Evolutionary conservation across 371 early-diverging fungal genomes (phyloP).

Genomic region (Mucor racemosus): DNA sequence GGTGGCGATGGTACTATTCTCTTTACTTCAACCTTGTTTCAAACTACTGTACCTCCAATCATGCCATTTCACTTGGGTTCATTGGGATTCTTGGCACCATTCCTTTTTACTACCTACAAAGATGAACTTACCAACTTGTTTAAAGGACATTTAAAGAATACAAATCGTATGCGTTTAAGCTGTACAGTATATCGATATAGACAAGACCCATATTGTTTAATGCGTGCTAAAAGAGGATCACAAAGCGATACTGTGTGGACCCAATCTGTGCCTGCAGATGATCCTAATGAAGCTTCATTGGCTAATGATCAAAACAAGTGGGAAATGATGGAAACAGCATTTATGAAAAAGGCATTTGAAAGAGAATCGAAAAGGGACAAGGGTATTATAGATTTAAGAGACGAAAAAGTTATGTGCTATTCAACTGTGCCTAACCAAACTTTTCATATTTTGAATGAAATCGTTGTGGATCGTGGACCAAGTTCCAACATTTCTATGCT

Average conservation of each 20-base stretch:
- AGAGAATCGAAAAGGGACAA: constrained; percentile 6
- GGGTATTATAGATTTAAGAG: neutral
- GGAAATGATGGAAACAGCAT: constrained; percentile 38
- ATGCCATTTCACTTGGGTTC: constrained; percentile 90
- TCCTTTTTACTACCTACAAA: constrained; percentile 64
- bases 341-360: constrained; percentile 34
- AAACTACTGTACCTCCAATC: constrained; percentile 84
- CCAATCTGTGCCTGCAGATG: neutral
- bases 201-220: constrained; percentile 23
- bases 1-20: constrained; percentile 91
- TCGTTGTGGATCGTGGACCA: constrained; percentile 89
- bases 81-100: constrained; percentile 90
- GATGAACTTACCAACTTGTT: constrained; percentile 60
- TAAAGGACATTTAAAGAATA: constrained; percentile 61
- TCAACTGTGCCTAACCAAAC: constrained; percentile 49
- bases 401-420: constrained; percentile 37
- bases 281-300: neutral
- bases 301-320: constrained; percentile 12
- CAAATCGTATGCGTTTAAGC: constrained; percentile 84
- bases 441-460: constrained; percentile 75
- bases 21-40: constrained; percentile 89
- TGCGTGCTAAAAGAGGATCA: neutral
- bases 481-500: constrained; percentile 85
- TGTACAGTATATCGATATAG: constrained; percentile 76
- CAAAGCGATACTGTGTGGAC: constrained; percentile 7